Conservation (phyloP, 495 filamentous ascomycete species). For the Hypoxylon lienhwacheense region DNA sequence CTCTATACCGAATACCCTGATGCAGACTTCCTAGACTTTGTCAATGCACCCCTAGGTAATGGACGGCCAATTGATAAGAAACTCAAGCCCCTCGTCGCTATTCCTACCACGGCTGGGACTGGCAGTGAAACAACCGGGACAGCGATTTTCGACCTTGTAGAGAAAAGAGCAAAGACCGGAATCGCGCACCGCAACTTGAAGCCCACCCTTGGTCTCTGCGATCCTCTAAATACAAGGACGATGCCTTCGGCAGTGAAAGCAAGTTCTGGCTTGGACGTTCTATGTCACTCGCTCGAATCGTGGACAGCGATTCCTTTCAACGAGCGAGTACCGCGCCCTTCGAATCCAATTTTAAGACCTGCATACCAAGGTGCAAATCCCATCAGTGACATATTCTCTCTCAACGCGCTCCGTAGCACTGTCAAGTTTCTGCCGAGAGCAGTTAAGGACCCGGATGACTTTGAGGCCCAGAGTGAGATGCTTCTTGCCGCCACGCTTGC, state of each 20-base stretch:
- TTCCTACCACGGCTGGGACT: conserved; percentile 94
- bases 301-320: conserved; percentile 96
- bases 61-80: conserved; percentile 78
- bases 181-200: conserved; percentile 94
- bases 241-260: conserved; percentile 94
- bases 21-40: conserved; percentile 92
- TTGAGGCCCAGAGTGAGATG: conserved; percentile 92
- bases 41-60: conserved; percentile 91
- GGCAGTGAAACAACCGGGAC: conserved; percentile 96
- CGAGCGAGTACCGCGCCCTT: conserved; percentile 77
- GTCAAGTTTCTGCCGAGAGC: conserved; percentile 90
- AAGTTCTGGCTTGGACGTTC: conserved; percentile 85
- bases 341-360: conserved; percentile 86
- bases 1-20: conserved; percentile 86
- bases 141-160: conserved; percentile 93
- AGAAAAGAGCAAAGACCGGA: conserved; percentile 87
- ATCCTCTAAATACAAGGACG: conserved; percentile 90
- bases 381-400: conserved; percentile 92
- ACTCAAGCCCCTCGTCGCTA: conserved; percentile 83
- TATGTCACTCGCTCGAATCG: conserved; percentile 90
- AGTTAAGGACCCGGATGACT: conserved; percentile 82
- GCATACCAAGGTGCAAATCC: conserved; percentile 98
- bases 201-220: conserved; percentile 92
- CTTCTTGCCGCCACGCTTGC: conserved; percentile 90
- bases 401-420: conserved; percentile 75